Evolutionary conservation across 2,329 filamentous ascomycete species (phyloP).

Genomic region (Trichoderma sp.): DNA sequence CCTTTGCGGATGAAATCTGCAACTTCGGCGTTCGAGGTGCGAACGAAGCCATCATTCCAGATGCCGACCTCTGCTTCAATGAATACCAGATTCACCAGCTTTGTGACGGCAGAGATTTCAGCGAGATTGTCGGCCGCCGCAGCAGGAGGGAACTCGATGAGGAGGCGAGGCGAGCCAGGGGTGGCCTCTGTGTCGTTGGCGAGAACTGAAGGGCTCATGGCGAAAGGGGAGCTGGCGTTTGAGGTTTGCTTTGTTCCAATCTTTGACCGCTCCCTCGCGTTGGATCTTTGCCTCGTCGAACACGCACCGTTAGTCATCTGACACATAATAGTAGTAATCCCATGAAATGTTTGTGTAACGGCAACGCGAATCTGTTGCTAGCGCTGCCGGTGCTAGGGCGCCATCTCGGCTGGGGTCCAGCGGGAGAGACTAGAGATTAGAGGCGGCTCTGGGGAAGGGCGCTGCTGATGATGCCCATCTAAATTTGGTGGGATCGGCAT

Average conservation of each 20-base stretch:
- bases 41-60: slow-evolving; percentile 28
- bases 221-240: background rate
- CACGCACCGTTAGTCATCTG: background rate
- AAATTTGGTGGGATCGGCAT: background rate
- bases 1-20: slow-evolving; percentile 23
- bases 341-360: background rate
- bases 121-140: slow-evolving; percentile 23
- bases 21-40: slow-evolving; percentile 27
- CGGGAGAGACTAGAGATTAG: background rate
- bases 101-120: slow-evolving; percentile 21
- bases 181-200: background rate
- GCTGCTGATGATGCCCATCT: background rate
- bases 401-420: background rate
- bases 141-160: slow-evolving; percentile 24
- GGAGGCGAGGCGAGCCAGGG: background rate
- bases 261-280: background rate
- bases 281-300: background rate
- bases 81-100: slow-evolving; percentile 30
- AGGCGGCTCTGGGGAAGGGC: background rate
- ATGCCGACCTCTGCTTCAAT: slow-evolving; percentile 27
- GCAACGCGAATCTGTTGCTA: background rate
- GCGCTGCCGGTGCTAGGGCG: background rate
- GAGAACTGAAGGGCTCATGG: background rate
- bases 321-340: too few species aligned
- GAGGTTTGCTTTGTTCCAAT: background rate